Evolutionary conservation across 2,329 filamentous ascomycete genomes (phyloP).

Genomic region (Microdochium bolleyi): DNA sequence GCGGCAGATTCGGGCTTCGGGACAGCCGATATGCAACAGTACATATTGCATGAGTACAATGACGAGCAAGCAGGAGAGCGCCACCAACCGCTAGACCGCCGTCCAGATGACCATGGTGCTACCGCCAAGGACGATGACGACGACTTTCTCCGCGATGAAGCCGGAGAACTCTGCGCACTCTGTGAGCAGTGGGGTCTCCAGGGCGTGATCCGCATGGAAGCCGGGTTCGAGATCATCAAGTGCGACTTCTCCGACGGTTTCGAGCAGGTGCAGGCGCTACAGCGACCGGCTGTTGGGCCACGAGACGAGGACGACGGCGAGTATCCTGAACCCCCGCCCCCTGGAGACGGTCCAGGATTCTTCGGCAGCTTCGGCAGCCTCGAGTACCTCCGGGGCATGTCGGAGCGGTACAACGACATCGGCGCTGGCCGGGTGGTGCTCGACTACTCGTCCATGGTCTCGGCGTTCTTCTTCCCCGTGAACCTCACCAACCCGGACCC

Average conservation of each 20-base stretch:
- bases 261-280: conserved; percentile 1
- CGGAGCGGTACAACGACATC: conserved; percentile 6
- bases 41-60: conserved; percentile 28
- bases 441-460: conserved; percentile 7
- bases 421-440: conserved; percentile 1
- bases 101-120: background rate
- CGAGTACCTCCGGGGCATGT: conserved; percentile 5
- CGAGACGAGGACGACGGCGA: too few relatives aligned
- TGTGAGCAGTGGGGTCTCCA: conserved; percentile 38
- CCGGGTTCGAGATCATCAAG: conserved; percentile 48
- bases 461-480: conserved; percentile 6
- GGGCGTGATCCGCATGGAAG: conserved; percentile 49
- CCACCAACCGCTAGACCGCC: background rate
- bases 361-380: background rate
- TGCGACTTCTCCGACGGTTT: conserved; percentile 32
- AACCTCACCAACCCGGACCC: conserved; percentile 6
- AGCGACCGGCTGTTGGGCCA: background rate
- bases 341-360: background rate
- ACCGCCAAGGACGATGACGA: background rate
- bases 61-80: background rate
- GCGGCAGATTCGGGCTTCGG: conserved; percentile 46
- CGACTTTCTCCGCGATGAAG: conserved; percentile 8
- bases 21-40: conserved; percentile 46
- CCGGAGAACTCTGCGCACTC: conserved; percentile 35
- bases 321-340: too few relatives aligned